Percentiles rank a stretch among this genome's conserved stretches.
Conservation (phyloP, 805 yeast genomes). For the Yarrowia hollandica region DNA sequence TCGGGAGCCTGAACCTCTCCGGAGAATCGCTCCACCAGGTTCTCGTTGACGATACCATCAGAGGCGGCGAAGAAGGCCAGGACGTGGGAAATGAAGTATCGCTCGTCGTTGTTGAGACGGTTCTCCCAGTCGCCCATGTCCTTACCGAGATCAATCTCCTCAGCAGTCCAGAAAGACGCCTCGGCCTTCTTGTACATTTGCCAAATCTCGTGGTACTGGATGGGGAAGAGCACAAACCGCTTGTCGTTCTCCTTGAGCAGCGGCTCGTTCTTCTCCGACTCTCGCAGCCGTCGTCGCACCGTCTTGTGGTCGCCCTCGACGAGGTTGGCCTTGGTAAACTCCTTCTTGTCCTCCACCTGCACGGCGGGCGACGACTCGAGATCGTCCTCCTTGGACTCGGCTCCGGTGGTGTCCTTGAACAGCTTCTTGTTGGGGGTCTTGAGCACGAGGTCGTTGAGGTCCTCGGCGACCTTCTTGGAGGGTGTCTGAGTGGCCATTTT, state of each 20-base stretch:
- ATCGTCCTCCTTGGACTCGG: conserved; percentile 45
- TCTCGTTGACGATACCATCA: conserved; percentile 97
- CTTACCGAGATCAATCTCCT: conserved; percentile 93
- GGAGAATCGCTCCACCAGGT: conserved; percentile 93
- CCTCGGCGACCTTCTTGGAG: conserved; percentile 61
- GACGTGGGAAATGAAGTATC: conserved; percentile 87
- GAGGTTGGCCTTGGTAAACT: conserved; percentile 5
- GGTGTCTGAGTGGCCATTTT: conserved; percentile 52
- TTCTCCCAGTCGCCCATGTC: conserved; percentile 92
- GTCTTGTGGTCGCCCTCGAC: conserved; percentile 16
- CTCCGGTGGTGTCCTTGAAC: conserved; percentile 48
- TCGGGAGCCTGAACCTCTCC: conserved; percentile 97
- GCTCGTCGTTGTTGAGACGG: conserved; percentile 83
- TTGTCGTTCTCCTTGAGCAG: conserved; percentile 77
- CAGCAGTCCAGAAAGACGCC: conserved; percentile 99
- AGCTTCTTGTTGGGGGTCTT: conserved; percentile 46
- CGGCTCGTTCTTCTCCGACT: conserved; percentile 63
- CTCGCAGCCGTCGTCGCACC: conserved; percentile 19
- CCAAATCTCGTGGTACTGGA: conserved; percentile 97
- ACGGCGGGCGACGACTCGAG: conserved; percentile 20
- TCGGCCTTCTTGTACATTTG: conserved; percentile 98
- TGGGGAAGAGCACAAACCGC: conserved; percentile 93
- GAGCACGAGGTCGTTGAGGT: conserved; percentile 54
- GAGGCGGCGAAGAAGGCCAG: conserved; percentile 98
- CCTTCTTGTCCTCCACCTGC: conserved; percentile 34